These are phyloP conservation scores for Ilex paraguariensis DNA, from an alignment of 305 asterid genomes.

Conservation along the genomic window DNA sequence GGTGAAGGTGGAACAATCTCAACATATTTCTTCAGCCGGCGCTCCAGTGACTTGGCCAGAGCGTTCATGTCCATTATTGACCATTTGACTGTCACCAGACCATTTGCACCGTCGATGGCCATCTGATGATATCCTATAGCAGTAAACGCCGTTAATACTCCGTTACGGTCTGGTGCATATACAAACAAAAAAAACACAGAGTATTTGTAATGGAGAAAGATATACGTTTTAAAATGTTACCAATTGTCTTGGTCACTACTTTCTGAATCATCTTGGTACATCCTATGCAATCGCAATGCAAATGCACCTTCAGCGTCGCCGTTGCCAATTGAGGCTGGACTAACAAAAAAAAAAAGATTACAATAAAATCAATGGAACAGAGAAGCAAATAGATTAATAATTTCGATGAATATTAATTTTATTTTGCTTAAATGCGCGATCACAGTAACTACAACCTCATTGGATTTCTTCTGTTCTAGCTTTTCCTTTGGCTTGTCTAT, in stretches of 20 bases:
- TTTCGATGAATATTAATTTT: too few species aligned
- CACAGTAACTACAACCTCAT: constrained; percentile 19
- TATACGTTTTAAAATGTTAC: constrained; percentile 17
- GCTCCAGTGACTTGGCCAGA: too few species aligned
- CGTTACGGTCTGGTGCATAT: neutral
- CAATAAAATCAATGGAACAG: too few species aligned
- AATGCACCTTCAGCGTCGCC: constrained; percentile 49
- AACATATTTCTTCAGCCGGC: too few species aligned
- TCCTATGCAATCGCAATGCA: constrained; percentile 83
- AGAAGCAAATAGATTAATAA: too few species aligned
- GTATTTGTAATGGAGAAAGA: too few species aligned
- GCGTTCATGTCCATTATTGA: constrained; percentile 83
- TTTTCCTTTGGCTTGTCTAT: constrained; percentile 12
- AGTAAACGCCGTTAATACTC: constrained; percentile 1
- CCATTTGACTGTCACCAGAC: constrained; percentile 67
- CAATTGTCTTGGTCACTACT: constrained; percentile 50
- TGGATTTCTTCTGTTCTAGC: constrained; percentile 5
- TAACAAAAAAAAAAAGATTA: too few species aligned
- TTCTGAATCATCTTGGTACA: constrained; percentile 58
- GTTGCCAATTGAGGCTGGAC: constrained; percentile 58
- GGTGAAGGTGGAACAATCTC: too few species aligned
- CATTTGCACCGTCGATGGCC: constrained; percentile 58
- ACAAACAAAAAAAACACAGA: too few species aligned
- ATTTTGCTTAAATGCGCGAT: too few species aligned
- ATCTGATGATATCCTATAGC: constrained; percentile 69